phyloP scores from a whole-genome alignment of 2,329 filamentous ascomycete genomes.

The Geosmithia putterillii region DNA sequence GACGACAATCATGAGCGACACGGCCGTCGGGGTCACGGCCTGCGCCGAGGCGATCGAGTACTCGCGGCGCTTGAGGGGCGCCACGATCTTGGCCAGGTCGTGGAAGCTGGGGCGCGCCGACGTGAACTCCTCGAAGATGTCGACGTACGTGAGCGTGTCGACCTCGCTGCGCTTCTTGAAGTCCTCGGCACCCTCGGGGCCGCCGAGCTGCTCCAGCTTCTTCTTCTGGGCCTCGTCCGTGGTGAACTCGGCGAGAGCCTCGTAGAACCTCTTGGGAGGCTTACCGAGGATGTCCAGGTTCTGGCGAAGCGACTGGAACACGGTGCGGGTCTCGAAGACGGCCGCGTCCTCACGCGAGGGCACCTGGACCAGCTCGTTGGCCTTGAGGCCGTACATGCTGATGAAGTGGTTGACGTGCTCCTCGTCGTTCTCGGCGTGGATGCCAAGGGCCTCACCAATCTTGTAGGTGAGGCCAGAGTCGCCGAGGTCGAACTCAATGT shows the following conservation, averaged over 20 bases:
- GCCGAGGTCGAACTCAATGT: constrained; percentile 96
- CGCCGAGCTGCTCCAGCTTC: constrained; percentile 63
- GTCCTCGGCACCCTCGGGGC: constrained; percentile 69
- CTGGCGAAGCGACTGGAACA: constrained; percentile 82
- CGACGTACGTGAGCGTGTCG: constrained; percentile 83
- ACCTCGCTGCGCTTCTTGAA: constrained; percentile 89
- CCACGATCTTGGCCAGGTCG: constrained; percentile 78
- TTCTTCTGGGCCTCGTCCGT: constrained; percentile 72
- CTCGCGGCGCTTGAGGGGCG: constrained; percentile 88
- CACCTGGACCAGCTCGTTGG: constrained; percentile 80
- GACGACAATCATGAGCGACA: constrained; percentile 92
- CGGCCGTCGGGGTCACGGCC: constrained; percentile 79
- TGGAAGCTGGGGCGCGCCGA: constrained; percentile 83
- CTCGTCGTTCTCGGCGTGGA: constrained; percentile 88
- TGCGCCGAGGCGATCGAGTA: constrained; percentile 99
- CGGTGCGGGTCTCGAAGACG: constrained; percentile 74
- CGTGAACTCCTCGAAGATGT: constrained; percentile 77
- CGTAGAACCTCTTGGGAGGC: constrained; percentile 96
- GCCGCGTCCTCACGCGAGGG: constrained; percentile 67
- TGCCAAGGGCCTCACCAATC: constrained; percentile 92
- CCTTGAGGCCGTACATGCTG: constrained; percentile 72
- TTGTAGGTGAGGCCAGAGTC: constrained; percentile 87
- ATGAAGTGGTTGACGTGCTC: constrained; percentile 75
- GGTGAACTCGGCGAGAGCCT: constrained; percentile 77
- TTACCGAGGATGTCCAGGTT: constrained; percentile 96